Evolutionary conservation across 192 early-diverging fungal genomes (phyloP), one percentile per base, ranked within the genome.

Genomic region (Backusella tuberculispora): DNA sequence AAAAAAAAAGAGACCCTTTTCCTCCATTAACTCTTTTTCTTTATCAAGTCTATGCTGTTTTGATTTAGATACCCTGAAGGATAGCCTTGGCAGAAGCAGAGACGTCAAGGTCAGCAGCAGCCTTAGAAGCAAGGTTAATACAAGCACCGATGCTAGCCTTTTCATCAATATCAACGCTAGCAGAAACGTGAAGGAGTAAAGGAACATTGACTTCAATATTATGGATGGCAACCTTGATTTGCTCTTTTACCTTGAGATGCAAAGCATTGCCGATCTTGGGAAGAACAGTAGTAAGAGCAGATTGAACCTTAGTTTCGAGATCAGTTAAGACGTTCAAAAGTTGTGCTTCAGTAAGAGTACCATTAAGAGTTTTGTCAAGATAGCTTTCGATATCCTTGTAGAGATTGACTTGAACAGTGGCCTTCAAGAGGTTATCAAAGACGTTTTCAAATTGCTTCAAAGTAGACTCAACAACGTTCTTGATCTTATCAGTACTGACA

Each of bases 301-400:
- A 43, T n/a, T 56, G 24, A 10, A 71, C 26, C 63, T 71, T 63
- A 17, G 75, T 43, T 48, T 76, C 75, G 64, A 76, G 21, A 10
- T 76, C 44, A 10, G 45, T 17, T 60, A 76, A 70, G 8, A 65
- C 42, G 4, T 70, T 44, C 12, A 71, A 40, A 37, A 76, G 60
- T 37, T 76, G 40, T 0, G 15, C 13, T 26, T 76, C 56, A 45
- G 43, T 63, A 34, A 69, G 63, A 6, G 53, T 74, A 45, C 29
- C 24, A 10, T 5, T 24, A 6, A 74, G 44, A 37, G 56, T 47
- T 21, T 69, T 68, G 13, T 50, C 29, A 13, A 79, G 41, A 13
- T 70, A 42, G 17, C 42, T 73, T 70, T 79, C 60, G 10, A 79
- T 48, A 14, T 48, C 37, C 6, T 67, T 63, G 15, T 74, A 79